A percentile compares a stretch with the other conserved stretches of the same genome.
Conservation (phyloP, 1,139 yeast species). For the Yueomyces sp. region DNA sequence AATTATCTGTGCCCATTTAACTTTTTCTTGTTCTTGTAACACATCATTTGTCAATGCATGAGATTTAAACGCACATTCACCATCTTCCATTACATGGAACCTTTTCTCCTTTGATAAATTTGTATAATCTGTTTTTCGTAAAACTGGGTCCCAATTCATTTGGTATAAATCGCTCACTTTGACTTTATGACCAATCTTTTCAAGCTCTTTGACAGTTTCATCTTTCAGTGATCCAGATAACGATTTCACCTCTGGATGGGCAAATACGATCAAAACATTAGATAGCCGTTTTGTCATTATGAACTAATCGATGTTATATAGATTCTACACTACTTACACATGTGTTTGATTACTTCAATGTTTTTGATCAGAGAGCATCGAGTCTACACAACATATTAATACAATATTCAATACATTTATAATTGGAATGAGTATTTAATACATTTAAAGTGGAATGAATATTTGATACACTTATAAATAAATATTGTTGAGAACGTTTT, state of each 20-base stretch:
- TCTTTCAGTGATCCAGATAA: constrained; percentile 12
- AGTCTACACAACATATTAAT: too few species aligned
- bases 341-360: too few species aligned
- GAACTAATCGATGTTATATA: too few species aligned
- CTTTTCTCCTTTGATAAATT: constrained; percentile 5
- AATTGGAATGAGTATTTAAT: too few species aligned
- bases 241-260: constrained; percentile 17
- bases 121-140: constrained; percentile 12
- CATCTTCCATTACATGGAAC: constrained; percentile 6
- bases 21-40: constrained; percentile 9
- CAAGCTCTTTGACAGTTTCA: constrained; percentile 8
- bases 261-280: constrained; percentile 12
- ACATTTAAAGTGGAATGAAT: too few species aligned
- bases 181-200: constrained; percentile 15
- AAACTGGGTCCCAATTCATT: constrained; percentile 11
- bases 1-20: constrained; percentile 21
- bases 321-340: too few species aligned
- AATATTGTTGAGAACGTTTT: too few species aligned
- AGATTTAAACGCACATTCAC: constrained; percentile 5
- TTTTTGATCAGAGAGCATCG: too few species aligned
- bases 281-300: too few species aligned
- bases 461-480: too few species aligned
- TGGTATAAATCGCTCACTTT: constrained; percentile 15
- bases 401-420: too few species aligned
- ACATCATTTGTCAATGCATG: constrained; percentile 11